These are phyloP conservation scores for Ophiostoma pallidulum DNA, from an alignment of 2,329 filamentous ascomycete genomes.

Conservation along the genomic window DNA sequence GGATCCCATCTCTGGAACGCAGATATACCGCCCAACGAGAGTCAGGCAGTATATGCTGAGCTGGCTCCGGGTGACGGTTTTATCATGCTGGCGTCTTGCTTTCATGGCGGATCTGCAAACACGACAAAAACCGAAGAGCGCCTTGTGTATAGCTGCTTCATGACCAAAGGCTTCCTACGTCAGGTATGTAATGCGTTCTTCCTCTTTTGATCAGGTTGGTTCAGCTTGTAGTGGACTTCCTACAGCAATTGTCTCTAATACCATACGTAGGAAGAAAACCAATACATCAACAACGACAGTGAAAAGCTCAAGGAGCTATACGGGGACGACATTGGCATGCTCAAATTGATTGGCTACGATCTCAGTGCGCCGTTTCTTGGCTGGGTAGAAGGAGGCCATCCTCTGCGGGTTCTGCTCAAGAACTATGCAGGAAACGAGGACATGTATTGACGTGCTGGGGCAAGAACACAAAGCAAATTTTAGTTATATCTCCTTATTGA, in stretches of 20 bases:
- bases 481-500: too few species aligned
- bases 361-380: conserved; percentile 15
- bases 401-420: conserved; percentile 9
- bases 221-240: too few species aligned
- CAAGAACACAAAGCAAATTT: too few species aligned
- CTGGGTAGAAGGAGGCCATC: conserved; percentile 16
- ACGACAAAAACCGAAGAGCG: conserved; percentile 17
- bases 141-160: conserved; percentile 9
- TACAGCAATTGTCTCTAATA: too few species aligned
- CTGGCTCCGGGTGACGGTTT: conserved; percentile 19
- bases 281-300: conserved; percentile 19
- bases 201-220: too few species aligned
- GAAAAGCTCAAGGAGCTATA: too few species aligned
- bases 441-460: conserved; percentile 10
- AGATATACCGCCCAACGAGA: conserved; percentile 16
- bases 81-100: conserved; percentile 18
- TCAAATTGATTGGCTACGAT: conserved; percentile 20
- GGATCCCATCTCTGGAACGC: conserved; percentile 26
- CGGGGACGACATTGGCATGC: conserved; percentile 17
- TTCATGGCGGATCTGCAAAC: conserved; percentile 22
- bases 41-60: conserved; percentile 15
- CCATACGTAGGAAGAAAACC: too few species aligned
- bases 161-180: conserved; percentile 9
- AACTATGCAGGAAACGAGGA: conserved; percentile 5
- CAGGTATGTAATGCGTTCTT: too few species aligned